These are phyloP conservation scores for Colletotrichum tamarilloi DNA, from an alignment of 2,329 filamentous ascomycete genomes.

Conservation along the genomic window DNA sequence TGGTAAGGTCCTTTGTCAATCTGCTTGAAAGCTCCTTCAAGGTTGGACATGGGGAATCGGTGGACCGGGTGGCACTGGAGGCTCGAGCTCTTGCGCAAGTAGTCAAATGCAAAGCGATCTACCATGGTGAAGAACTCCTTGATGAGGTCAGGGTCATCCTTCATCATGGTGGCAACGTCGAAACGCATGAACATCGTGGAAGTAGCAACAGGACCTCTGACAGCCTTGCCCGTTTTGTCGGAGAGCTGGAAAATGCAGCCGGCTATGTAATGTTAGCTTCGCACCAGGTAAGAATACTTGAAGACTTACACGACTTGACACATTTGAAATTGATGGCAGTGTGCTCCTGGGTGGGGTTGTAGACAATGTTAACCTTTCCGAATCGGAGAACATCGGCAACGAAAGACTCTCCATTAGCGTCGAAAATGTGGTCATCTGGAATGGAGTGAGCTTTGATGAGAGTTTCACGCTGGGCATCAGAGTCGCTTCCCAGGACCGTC, in stretches of 20 bases:
- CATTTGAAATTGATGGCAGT: conserved; percentile 47
- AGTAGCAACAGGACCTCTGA: conserved; percentile 29
- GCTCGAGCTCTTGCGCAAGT: neutral
- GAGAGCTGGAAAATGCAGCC: conserved; percentile 48
- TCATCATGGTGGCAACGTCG: conserved; percentile 46
- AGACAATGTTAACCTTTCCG: conserved; percentile 39
- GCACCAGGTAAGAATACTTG: conserved; percentile 30
- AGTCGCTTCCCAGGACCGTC: conserved; percentile 47
- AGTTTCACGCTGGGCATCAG: conserved; percentile 48
- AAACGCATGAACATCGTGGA: conserved; percentile 43
- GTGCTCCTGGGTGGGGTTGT: conserved; percentile 55
- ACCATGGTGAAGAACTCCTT: conserved; percentile 42
- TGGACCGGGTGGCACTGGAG: conserved; percentile 20
- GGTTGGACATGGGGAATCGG: conserved; percentile 34
- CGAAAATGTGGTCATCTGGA: conserved; percentile 49
- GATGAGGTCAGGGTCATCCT: conserved; percentile 46
- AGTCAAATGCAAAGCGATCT: conserved; percentile 17
- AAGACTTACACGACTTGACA: conserved; percentile 48
- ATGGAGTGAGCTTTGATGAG: conserved; percentile 49
- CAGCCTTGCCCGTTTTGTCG: conserved; percentile 37
- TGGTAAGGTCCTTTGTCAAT: conserved; percentile 37
- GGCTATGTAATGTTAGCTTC: conserved; percentile 40
- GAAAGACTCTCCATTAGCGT: conserved; percentile 47
- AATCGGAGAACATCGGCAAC: conserved; percentile 47
- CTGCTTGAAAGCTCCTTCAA: conserved; percentile 42